These are phyloP conservation scores for Roridomyces roridus DNA, from an alignment of 768 basidiomycete species.

Conservation along the genomic window DNA sequence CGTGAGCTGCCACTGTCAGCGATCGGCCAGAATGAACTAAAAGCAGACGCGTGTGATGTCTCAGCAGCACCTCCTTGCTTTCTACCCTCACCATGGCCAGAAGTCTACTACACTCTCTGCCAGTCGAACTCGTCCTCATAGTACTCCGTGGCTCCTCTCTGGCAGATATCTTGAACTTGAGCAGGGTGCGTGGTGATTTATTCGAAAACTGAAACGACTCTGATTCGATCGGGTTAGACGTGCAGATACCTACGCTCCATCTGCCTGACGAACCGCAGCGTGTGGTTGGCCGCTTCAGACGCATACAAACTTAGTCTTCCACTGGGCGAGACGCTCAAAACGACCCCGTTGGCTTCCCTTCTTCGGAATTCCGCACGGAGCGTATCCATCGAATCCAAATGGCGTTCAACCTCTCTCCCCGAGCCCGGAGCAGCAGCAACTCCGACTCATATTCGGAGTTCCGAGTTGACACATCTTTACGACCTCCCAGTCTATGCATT, in stretches of 20 bases:
- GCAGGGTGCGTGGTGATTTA: constrained; percentile 1
- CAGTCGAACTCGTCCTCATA: constrained; percentile 16
- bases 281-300: constrained; percentile 18
- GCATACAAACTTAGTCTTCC: constrained; percentile 14
- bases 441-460: constrained; percentile 2
- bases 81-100: too few species aligned
- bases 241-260: constrained; percentile 10
- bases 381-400: constrained; percentile 9
- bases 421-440: background rate
- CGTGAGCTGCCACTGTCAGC: background rate
- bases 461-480: constrained; percentile 14
- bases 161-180: constrained; percentile 12
- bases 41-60: too few species aligned
- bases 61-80: too few species aligned
- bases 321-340: constrained; percentile 19
- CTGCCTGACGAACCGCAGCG: constrained; percentile 8
- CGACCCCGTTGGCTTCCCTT: constrained; percentile 1
- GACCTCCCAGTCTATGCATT: constrained; percentile 12
- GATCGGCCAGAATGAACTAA: background rate
- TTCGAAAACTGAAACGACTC: background rate
- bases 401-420: too few species aligned
- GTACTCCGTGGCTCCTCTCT: constrained; percentile 13
- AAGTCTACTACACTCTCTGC: too few species aligned
- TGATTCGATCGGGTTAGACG: constrained; percentile 4
- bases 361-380: constrained; percentile 11